These are phyloP conservation scores for Ophiostoma perfectum DNA, from an alignment of 2,329 filamentous ascomycete species.

Conservation along the genomic window DNA sequence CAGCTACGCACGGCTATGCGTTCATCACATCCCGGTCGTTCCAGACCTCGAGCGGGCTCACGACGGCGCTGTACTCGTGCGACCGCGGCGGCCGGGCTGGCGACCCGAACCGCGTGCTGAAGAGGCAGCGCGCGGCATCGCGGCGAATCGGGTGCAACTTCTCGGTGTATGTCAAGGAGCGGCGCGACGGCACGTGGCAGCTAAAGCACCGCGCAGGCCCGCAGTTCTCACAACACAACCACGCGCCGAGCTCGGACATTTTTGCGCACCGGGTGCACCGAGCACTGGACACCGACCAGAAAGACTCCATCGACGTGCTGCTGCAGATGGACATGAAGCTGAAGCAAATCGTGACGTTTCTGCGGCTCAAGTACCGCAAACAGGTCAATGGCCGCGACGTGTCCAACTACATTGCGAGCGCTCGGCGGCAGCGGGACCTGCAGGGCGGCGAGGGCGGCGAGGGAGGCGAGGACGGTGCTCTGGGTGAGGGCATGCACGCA, in stretches of 20 bases:
- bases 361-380: conserved; percentile 24
- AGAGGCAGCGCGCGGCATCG: conserved; percentile 21
- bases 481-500: background rate
- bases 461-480: background rate
- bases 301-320: conserved; percentile 22
- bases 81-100: conserved; percentile 20
- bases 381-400: conserved; percentile 22
- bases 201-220: conserved; percentile 20
- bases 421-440: conserved; percentile 11
- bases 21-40: conserved; percentile 23
- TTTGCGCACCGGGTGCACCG: conserved; percentile 23
- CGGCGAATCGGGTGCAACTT: conserved; percentile 23
- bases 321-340: conserved; percentile 22
- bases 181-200: conserved; percentile 21
- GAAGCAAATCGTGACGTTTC: conserved; percentile 22
- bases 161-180: conserved; percentile 21
- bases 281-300: conserved; percentile 22
- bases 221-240: conserved; percentile 23
- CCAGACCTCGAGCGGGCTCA: conserved; percentile 21
- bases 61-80: conserved; percentile 21
- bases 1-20: conserved; percentile 22
- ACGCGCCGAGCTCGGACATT: conserved; percentile 21
- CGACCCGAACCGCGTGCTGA: conserved; percentile 21
- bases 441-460: background rate
- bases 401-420: conserved; percentile 23